These are phyloP conservation scores for Crepidotus variabilis DNA, from an alignment of 768 basidiomycete species.

Conservation along the genomic window DNA sequence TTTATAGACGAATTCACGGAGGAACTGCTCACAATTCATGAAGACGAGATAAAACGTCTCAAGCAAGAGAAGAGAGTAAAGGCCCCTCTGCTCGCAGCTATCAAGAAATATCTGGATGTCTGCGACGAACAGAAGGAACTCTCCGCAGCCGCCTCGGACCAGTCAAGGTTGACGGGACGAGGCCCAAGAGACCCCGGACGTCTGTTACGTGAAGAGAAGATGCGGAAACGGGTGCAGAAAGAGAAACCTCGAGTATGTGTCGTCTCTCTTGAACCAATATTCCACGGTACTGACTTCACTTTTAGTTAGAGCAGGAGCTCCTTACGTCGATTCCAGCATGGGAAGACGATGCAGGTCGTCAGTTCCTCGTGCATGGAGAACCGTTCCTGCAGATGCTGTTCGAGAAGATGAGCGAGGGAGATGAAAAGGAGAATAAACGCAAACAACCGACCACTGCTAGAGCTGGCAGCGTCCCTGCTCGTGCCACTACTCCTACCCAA, in stretches of 20 bases:
- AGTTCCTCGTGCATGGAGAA: slow-evolving; percentile 84
- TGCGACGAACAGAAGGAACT: slow-evolving; percentile 88
- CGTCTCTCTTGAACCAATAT: not conserved
- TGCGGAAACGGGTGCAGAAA: slow-evolving; percentile 88
- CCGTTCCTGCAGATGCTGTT: slow-evolving; percentile 77
- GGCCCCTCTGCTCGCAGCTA: slow-evolving; percentile 65
- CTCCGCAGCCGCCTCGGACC: slow-evolving; percentile 75
- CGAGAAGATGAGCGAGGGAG: slow-evolving; percentile 64
- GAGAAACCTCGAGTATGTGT: slow-evolving; percentile 85
- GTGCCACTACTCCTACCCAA: slow-evolving; percentile 54
- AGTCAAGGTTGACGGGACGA: slow-evolving; percentile 75
- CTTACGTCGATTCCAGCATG: slow-evolving; percentile 74
- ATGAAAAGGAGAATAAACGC: slow-evolving; percentile 74
- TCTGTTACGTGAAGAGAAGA: slow-evolving; percentile 91
- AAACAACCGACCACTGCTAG: slow-evolving; percentile 32
- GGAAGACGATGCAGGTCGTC: slow-evolving; percentile 72
- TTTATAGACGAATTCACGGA: slow-evolving; percentile 79
- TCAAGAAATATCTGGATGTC: slow-evolving; percentile 89
- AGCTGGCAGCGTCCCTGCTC: slow-evolving; percentile 57
- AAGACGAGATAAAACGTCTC: slow-evolving; percentile 76
- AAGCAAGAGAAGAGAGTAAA: slow-evolving; percentile 83
- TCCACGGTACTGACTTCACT: not conserved
- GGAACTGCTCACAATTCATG: slow-evolving; percentile 80
- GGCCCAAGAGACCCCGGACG: slow-evolving; percentile 82
- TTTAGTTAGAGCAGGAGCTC: slow-evolving; percentile 86